These are phyloP conservation scores for Escovopsis sp. DNA, from an alignment of 2,329 filamentous ascomycete genomes.

Conservation along the genomic window DNA sequence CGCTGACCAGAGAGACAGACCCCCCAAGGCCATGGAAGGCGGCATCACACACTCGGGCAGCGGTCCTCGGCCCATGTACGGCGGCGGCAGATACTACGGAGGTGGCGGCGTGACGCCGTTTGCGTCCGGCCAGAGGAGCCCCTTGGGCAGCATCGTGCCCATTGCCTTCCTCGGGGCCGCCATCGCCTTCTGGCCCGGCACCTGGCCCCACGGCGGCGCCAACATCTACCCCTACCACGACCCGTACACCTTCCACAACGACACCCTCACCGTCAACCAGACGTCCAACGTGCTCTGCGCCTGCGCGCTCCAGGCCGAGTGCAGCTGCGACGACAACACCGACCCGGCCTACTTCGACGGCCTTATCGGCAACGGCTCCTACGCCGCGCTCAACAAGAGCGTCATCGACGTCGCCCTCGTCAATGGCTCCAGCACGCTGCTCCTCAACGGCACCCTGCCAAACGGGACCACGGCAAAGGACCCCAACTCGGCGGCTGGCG, in stretches of 20 bases:
- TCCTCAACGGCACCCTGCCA: conserved; percentile 62
- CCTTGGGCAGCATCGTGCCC: conserved; percentile 34
- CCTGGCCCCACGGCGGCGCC: conserved; percentile 48
- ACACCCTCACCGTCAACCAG: conserved; percentile 26
- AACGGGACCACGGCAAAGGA: conserved; percentile 43
- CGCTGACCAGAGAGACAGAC: conserved; percentile 11
- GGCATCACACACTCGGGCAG: conserved; percentile 42
- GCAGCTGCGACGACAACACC: conserved; percentile 56
- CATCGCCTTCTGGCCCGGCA: conserved; percentile 46
- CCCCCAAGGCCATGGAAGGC: conserved; percentile 25
- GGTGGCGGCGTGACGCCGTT: conserved; percentile 52
- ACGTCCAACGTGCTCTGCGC: conserved; percentile 25
- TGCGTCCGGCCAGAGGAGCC: conserved; percentile 34
- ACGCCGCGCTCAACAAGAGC: conserved; percentile 41
- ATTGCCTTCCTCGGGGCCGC: conserved; percentile 34
- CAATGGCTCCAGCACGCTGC: conserved; percentile 35
- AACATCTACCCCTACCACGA: conserved; percentile 40
- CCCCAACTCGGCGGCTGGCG: conserved; percentile 20
- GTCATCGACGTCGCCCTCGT: conserved; percentile 42
- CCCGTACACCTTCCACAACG: conserved; percentile 34
- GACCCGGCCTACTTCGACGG: conserved; percentile 43
- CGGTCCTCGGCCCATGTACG: conserved; percentile 41
- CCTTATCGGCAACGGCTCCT: conserved; percentile 52
- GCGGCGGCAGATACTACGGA: conserved; percentile 49
- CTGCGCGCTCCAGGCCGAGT: conserved; percentile 36